Percentiles rank a stretch among this genome's conserved stretches.
These are phyloP conservation scores for Nicotiana attenuata DNA, from an alignment of 257 asterid species.

Conservation along the genomic window DNA sequence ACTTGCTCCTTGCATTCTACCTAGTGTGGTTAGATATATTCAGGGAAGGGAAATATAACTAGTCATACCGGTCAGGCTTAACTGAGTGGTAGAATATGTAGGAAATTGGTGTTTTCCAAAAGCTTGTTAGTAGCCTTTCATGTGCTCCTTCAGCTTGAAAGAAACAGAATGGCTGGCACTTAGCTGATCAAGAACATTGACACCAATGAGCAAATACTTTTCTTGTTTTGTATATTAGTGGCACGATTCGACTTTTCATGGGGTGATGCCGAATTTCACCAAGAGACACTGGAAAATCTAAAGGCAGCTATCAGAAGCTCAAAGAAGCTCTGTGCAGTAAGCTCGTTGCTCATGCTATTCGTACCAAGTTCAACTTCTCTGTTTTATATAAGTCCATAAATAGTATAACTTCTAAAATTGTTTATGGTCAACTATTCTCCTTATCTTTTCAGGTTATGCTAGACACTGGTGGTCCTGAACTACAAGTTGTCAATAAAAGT, in stretches of 20 bases:
- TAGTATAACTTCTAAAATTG: not conserved
- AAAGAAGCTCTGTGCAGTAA: conserved; percentile 86
- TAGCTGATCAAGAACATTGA: not conserved
- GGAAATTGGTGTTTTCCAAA: not conserved
- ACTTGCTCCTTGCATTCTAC: not conserved
- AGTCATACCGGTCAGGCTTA: not conserved
- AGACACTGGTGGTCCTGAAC: conserved; percentile 92
- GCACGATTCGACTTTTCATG: conserved; percentile 93
- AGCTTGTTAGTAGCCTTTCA: not conserved
- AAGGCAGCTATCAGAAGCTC: conserved; percentile 60
- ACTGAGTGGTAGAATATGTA: not conserved
- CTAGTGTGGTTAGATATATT: not conserved
- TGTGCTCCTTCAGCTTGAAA: not conserved
- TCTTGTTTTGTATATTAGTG: conserved; percentile 34
- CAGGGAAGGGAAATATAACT: not conserved
- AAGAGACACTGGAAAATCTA: conserved; percentile 86
- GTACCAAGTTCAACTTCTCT: not conserved
- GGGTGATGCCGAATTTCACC: conserved; percentile 84
- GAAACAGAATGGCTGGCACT: conserved; percentile 1
- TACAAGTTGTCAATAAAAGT: conserved; percentile 75
- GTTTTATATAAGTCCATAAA: not conserved
- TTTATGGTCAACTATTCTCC: not conserved
- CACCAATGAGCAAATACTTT: not conserved
- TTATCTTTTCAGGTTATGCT: conserved; percentile 67
- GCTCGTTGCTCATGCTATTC: conserved; percentile 15